Evolutionary conservation across 345 rosid species (phyloP), one percentile per base, ranked within the genome.

Genomic region (Dipteronia sinensis): DNA sequence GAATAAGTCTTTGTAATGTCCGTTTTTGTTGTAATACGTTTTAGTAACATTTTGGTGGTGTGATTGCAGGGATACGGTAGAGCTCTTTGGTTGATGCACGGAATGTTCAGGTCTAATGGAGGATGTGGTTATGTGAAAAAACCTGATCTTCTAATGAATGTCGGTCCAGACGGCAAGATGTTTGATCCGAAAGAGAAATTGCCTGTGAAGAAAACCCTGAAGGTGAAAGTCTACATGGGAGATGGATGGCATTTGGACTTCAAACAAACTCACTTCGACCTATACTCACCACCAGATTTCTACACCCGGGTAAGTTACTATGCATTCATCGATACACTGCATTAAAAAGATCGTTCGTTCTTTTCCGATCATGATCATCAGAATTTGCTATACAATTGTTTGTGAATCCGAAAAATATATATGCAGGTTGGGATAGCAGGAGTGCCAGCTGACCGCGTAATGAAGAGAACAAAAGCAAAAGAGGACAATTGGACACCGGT

Each of bases 81-180:
- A 78, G 75, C 84, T 74, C 84, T 83, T 38, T 85, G 88, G 88
- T 38, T 85, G 84, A 85, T 85, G 86, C 84, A 85, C 47, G 88
- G 86, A 58, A 83, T 83, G 86, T 83, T 85, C 40, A 85, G 76
- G 78, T 80, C 83, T 27, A 85, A 85, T 59, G 86, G 86, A 61
- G 83, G 84, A 25, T 81, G 88, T 79, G 88, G 88, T 63, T 85
- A 83, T 64, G 79, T 83, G 63, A 81, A 70, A 59, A 85, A 85
- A 23, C 86, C 88, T 2, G 88, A 76, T 62, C 80, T 85, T 73
- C 72, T 81, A 46, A 68, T 78, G 83, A 74, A 83, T 38, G 67
- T 76, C 31, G 76, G 69, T 23, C 53, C 82, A 59, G 51, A 71
- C 6, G 71, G 73, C 16, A 77, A 73, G 49, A 83, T 78, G 13